Conservation (phyloP, 352 stramenopile species). For the Globisporangium recalcitrans region DNA sequence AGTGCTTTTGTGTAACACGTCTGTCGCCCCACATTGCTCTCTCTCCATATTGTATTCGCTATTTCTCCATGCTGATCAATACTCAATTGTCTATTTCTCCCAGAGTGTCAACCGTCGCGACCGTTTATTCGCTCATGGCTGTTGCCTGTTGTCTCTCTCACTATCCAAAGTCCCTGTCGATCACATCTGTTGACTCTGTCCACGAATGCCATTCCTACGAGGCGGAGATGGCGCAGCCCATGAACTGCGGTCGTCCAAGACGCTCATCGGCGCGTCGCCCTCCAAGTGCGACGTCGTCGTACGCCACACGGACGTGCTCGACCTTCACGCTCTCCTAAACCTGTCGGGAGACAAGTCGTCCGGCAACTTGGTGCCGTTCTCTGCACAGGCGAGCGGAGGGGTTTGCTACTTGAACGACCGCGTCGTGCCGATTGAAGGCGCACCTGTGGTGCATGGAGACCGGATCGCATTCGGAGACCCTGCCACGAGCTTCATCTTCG, state of each 20-base stretch:
- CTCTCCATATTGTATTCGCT: background rate
- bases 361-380: constrained; percentile 53
- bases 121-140: too few relatives aligned
- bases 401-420: constrained; percentile 51
- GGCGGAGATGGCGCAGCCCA: constrained; percentile 2
- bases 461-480: constrained; percentile 44
- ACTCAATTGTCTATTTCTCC: background rate
- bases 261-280: constrained; percentile 38
- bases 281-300: constrained; percentile 62
- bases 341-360: constrained; percentile 30
- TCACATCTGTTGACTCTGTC: background rate
- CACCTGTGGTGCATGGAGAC: constrained; percentile 52
- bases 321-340: constrained; percentile 55
- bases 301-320: constrained; percentile 28
- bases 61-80: background rate
- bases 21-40: background rate
- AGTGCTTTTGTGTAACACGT: constrained; percentile 16
- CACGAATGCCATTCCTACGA: constrained; percentile 39
- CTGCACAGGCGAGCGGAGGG: constrained; percentile 11
- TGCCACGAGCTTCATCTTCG: constrained; percentile 46
- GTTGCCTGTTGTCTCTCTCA: too few relatives aligned
- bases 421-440: constrained; percentile 33
- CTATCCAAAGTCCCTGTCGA: too few relatives aligned
- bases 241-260: constrained; percentile 59
- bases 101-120: background rate